Evolutionary conservation across 2,329 filamentous ascomycete species (phyloP).

Genomic region (Xylaria arbuscula): DNA sequence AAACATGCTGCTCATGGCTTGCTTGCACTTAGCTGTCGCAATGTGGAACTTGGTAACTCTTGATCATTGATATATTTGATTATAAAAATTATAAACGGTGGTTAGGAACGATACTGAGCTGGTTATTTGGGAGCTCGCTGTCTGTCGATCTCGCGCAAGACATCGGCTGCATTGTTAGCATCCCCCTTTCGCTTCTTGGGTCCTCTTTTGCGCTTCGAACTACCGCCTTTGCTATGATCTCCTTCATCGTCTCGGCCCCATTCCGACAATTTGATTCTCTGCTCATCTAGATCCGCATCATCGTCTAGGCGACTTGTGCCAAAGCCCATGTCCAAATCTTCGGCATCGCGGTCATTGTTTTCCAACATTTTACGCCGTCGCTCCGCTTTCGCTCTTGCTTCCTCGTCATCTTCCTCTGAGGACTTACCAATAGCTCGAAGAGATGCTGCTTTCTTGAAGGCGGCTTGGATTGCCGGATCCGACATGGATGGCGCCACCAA

Average conservation of each 20-base stretch:
- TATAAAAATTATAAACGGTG: background rate
- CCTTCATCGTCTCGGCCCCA: conserved; percentile 67
- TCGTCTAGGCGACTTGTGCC: conserved; percentile 88
- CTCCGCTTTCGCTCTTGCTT: conserved; percentile 69
- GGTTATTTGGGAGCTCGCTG: conserved; percentile 55
- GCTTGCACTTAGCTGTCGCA: background rate
- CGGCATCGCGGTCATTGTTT: conserved; percentile 80
- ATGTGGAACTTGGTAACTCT: background rate
- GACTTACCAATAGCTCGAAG: conserved; percentile 62
- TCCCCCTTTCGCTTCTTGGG: conserved; percentile 82
- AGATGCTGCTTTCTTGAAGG: conserved; percentile 84
- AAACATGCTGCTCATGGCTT: background rate
- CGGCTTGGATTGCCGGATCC: conserved; percentile 84
- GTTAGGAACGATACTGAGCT: conserved; percentile 1
- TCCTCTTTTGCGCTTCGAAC: conserved; percentile 74
- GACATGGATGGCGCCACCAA: conserved; percentile 67
- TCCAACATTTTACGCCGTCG: conserved; percentile 80
- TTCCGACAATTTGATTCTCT: conserved; percentile 73
- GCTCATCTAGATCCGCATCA: conserved; percentile 81
- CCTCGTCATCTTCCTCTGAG: conserved; percentile 55
- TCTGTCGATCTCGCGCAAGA: conserved; percentile 80
- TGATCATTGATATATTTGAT: conserved; percentile 8
- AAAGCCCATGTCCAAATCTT: conserved; percentile 95
- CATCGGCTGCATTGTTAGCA: conserved; percentile 81
- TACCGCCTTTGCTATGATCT: conserved; percentile 56